These are phyloP conservation scores for Orbilia brochopaga DNA, from an alignment of 2,329 filamentous ascomycete genomes.

Conservation along the genomic window DNA sequence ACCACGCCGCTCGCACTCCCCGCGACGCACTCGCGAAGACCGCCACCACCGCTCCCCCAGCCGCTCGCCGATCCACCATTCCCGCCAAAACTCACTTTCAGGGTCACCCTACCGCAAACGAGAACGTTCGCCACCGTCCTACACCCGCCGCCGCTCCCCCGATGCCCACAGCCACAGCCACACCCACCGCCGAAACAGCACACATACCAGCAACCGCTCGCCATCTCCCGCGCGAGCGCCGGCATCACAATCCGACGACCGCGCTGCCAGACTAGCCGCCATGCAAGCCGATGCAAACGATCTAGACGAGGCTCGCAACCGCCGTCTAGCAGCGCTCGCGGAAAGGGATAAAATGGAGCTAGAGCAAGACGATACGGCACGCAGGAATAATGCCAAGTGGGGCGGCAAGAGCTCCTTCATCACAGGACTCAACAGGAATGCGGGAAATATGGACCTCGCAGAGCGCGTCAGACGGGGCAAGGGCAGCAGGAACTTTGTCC, in stretches of 20 bases:
- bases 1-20: conserved; percentile 21
- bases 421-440: conserved; percentile 68
- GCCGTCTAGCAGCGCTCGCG: conserved; percentile 70
- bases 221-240: conserved; percentile 36
- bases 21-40: conserved; percentile 29
- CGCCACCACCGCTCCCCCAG: conserved; percentile 21
- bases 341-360: conserved; percentile 69
- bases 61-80: conserved; percentile 40
- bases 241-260: conserved; percentile 62
- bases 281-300: conserved; percentile 75
- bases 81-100: conserved; percentile 17
- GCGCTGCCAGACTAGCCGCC: conserved; percentile 71
- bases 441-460: conserved; percentile 59
- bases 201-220: conserved; percentile 49
- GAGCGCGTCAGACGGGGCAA: conserved; percentile 59
- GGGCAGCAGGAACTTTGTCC: conserved; percentile 45
- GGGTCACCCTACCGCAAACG: conserved; percentile 51
- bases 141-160: conserved; percentile 50
- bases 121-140: conserved; percentile 40
- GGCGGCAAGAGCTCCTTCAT: conserved; percentile 71
- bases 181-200: conserved; percentile 36
- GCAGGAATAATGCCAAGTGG: conserved; percentile 67
- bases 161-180: conserved; percentile 51
- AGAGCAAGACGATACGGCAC: conserved; percentile 70
- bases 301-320: conserved; percentile 72